These are phyloP conservation scores for Digitaria exilis DNA, from an alignment of 202 grass and related monocot genomes.

Conservation along the genomic window DNA sequence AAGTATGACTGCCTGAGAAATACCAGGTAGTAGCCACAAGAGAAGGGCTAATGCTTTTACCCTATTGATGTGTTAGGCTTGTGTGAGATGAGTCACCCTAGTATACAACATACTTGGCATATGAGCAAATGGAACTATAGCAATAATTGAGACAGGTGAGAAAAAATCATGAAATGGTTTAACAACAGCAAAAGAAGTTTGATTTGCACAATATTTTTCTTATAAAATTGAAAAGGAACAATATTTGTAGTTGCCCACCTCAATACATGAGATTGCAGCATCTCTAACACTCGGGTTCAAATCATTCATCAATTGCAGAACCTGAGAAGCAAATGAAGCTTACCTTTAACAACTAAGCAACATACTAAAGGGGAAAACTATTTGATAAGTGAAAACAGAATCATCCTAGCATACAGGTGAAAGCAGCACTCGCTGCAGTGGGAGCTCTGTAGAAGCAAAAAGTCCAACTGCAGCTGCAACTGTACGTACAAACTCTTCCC, in stretches of 20 bases:
- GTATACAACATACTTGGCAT: slow-evolving; percentile 15
- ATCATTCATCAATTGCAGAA: slow-evolving; percentile 82
- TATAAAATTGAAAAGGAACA: slow-evolving; percentile 28
- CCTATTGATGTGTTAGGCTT: slow-evolving; percentile 9
- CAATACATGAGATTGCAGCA: slow-evolving; percentile 77
- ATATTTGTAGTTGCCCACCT: slow-evolving; percentile 47
- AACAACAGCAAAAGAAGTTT: slow-evolving; percentile 11
- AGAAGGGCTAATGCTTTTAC: slow-evolving; percentile 10
- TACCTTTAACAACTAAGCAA: slow-evolving; percentile 21
- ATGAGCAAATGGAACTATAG: slow-evolving; percentile 5
- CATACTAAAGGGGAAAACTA: slow-evolving; percentile 1
- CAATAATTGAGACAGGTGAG: not conserved
- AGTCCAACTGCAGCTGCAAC: slow-evolving; percentile 65
- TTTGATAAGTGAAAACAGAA: not conserved
- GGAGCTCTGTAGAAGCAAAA: slow-evolving; percentile 70
- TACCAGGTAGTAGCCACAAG: not conserved
- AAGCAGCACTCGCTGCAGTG: slow-evolving; percentile 64
- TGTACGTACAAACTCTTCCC: slow-evolving; percentile 82
- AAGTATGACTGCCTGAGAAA: not conserved
- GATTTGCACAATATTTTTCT: slow-evolving; percentile 8
- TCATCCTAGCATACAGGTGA: slow-evolving; percentile 60
- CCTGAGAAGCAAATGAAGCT: slow-evolving; percentile 53
- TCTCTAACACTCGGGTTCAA: slow-evolving; percentile 78
- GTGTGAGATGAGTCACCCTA: slow-evolving; percentile 7
- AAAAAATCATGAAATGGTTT: slow-evolving; percentile 8